These are phyloP conservation scores for Starmerella gropengiesseri DNA, from an alignment of 805 yeast species.

Conservation along the genomic window DNA sequence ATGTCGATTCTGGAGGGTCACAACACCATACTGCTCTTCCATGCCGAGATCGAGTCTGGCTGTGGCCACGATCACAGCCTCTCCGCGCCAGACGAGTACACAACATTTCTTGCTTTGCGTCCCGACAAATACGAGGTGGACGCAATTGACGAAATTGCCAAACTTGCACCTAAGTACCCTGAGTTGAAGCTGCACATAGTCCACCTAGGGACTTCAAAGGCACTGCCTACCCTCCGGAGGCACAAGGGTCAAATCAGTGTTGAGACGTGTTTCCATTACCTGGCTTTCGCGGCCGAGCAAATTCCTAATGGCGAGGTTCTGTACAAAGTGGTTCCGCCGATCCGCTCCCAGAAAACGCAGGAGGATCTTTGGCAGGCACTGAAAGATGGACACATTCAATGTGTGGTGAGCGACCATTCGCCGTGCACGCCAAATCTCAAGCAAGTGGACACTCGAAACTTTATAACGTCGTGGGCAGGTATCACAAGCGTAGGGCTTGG, in stretches of 20 bases:
- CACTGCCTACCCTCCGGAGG: conserved; percentile 57
- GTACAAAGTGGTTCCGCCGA: conserved; percentile 93
- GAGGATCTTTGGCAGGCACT: conserved; percentile 69
- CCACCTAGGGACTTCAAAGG: conserved; percentile 78
- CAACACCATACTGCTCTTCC: conserved; percentile 75
- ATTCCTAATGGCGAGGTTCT: conserved; percentile 71
- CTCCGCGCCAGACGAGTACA: conserved; percentile 50
- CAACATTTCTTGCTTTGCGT: conserved; percentile 68
- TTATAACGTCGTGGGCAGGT: conserved; percentile 94
- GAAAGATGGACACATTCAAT: conserved; percentile 50
- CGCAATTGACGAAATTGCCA: conserved; percentile 64
- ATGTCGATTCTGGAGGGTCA: conserved; percentile 50
- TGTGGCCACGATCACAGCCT: conserved; percentile 15
- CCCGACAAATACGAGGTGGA: conserved; percentile 82
- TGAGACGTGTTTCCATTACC: conserved; percentile 91
- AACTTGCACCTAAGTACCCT: conserved; percentile 41
- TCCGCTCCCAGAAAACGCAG: conserved; percentile 64
- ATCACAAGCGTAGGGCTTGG: conserved; percentile 89
- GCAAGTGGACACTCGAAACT: conserved; percentile 72
- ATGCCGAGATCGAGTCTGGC: conserved; percentile 73
- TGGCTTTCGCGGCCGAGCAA: conserved; percentile 64
- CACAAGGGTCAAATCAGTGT: conserved; percentile 44
- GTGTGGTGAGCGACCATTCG: conserved; percentile 91
- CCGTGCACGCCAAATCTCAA: conserved; percentile 92
- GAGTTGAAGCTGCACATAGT: conserved; percentile 61